These are phyloP conservation scores for Neurospora sp. DNA, from an alignment of 495 filamentous ascomycete species.

Conservation along the genomic window DNA sequence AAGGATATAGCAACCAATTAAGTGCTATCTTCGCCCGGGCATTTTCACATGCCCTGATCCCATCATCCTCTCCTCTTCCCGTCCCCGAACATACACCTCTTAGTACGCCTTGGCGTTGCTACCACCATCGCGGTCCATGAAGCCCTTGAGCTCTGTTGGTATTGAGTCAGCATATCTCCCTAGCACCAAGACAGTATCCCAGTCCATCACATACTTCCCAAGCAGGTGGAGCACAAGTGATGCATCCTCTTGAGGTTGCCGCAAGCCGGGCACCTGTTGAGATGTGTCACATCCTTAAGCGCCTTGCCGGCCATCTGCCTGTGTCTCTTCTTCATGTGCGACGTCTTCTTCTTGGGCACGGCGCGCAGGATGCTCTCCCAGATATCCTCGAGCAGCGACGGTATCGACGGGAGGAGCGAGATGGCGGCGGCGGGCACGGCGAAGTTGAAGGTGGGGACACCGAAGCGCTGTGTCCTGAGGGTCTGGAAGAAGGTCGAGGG, in stretches of 20 bases:
- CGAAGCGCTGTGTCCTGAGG: conserved; percentile 27
- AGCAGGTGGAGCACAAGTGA: conserved; percentile 73
- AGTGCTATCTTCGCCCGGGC: neutral
- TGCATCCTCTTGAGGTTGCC: conserved; percentile 82
- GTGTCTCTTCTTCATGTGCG: conserved; percentile 88
- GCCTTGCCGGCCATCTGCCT: conserved; percentile 91
- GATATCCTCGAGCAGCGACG: conserved; percentile 55
- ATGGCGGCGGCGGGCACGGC: conserved; percentile 46
- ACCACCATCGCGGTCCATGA: conserved; percentile 20
- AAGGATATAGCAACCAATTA: neutral
- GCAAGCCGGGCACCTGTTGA: conserved; percentile 84
- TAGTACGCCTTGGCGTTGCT: conserved; percentile 1
- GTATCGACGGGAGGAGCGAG: conserved; percentile 41
- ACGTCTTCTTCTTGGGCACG: conserved; percentile 98
- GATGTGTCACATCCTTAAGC: conserved; percentile 73
- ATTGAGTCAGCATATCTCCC: conserved; percentile 7
- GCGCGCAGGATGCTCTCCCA: conserved; percentile 90
- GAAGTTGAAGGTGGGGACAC: conserved; percentile 37
- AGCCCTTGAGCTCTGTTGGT: conserved; percentile 21
- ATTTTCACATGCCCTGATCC: neutral
- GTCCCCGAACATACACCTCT: neutral
- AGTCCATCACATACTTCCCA: conserved; percentile 24
- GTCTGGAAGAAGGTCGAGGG: conserved; percentile 27
- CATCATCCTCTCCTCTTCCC: neutral
- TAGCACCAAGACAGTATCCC: neutral